phyloP scores from a whole-genome alignment of 148 eudicot species.

The Polygonum maritimum region DNA sequence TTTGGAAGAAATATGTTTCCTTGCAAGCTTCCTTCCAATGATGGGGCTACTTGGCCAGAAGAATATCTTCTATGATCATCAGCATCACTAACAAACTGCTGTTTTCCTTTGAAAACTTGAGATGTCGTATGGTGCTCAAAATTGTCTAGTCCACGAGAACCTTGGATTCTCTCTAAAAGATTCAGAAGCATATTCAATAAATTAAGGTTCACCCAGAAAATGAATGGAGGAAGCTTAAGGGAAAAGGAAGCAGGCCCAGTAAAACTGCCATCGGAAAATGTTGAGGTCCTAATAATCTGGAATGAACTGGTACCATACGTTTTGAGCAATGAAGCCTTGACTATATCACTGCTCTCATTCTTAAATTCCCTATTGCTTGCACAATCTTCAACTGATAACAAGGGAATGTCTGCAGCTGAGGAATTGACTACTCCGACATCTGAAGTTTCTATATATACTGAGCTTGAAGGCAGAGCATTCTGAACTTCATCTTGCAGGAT shows the following conservation, averaged over 20 bases:
- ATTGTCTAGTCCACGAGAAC: constrained; percentile 22
- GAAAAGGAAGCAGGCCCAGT: constrained; percentile 45
- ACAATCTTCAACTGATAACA: constrained; percentile 12
- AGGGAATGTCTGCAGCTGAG: constrained; percentile 19
- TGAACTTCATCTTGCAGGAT: constrained; percentile 56
- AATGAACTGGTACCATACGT: constrained; percentile 45
- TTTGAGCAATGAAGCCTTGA: constrained; percentile 52
- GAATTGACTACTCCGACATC: constrained; percentile 17
- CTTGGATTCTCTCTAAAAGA: constrained; percentile 30
- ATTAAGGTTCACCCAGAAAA: constrained; percentile 57
- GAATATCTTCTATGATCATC: constrained; percentile 19
- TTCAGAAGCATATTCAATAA: constrained; percentile 30
- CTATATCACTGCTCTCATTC: constrained; percentile 23
- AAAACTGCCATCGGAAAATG: constrained; percentile 24
- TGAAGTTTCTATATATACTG: constrained; percentile 21
- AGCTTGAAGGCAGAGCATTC: constrained; percentile 40
- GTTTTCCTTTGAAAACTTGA: constrained; percentile 19
- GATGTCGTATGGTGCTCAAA: constrained; percentile 15
- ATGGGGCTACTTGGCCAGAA: constrained; percentile 12
- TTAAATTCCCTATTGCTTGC: constrained; percentile 15
- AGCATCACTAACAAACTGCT: constrained; percentile 18
- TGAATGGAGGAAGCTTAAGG: constrained; percentile 59
- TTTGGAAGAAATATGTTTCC: constrained; percentile 51
- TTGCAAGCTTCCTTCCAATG: constrained; percentile 25
- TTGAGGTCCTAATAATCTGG: constrained; percentile 33